Percentiles rank a stretch among this genome's conserved stretches.
phyloP scores from a whole-genome alignment of 2,329 filamentous ascomycete genomes.

The Cladosporium sp. region DNA sequence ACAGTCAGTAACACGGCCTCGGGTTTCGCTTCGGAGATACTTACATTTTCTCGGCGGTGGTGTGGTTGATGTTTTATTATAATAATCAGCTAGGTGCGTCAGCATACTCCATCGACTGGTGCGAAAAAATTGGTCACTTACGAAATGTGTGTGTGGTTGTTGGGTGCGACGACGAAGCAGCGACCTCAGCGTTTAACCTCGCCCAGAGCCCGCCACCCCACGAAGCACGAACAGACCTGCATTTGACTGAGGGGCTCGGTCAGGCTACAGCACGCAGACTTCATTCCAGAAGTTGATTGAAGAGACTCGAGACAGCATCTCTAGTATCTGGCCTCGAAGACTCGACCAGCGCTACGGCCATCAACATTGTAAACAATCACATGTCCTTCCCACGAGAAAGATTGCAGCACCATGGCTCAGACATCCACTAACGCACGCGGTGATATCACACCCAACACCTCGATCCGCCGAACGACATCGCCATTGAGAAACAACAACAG shows the following conservation, averaged over 20 bases:
- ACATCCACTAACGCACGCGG: background rate
- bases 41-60: background rate
- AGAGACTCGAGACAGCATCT: background rate
- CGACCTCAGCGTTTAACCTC: background rate
- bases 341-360: background rate
- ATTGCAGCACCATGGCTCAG: background rate
- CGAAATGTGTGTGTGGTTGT: background rate
- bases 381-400: background rate
- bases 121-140: background rate
- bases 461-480: background rate
- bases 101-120: background rate
- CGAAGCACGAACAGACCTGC: background rate
- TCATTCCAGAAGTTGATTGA: background rate
- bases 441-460: background rate
- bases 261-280: background rate
- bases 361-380: background rate
- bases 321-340: background rate
- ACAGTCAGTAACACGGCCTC: background rate
- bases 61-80: background rate
- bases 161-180: background rate
- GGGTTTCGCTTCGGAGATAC: background rate
- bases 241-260: background rate
- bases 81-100: background rate
- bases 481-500: background rate
- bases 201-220: background rate